phyloP scores from a whole-genome alignment of 225 moss, liverwort and hornwort species.

The Physcomitrium patens region DNA sequence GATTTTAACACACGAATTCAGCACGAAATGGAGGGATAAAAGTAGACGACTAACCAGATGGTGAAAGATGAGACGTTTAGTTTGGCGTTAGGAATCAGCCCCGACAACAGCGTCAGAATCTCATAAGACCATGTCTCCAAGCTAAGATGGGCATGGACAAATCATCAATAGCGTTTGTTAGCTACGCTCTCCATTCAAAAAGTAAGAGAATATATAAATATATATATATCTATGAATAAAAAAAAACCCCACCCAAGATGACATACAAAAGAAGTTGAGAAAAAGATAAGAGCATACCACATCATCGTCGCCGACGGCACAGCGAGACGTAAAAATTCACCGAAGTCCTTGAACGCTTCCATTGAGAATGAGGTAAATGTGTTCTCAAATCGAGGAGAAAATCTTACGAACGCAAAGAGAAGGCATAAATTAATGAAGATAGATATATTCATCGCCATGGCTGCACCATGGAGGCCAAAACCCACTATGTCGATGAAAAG shows the following conservation, averaged over 20 bases:
- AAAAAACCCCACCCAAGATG: no score
- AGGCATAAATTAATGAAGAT: constrained; percentile 9
- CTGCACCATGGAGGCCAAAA: constrained; percentile 38
- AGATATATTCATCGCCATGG: constrained; percentile 25
- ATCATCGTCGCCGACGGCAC: constrained; percentile 61
- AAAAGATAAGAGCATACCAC: constrained; percentile 33
- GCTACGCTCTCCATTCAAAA: no score
- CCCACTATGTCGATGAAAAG: constrained; percentile 46
- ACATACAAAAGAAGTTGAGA: not conserved
- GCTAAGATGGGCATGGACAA: constrained; percentile 31
- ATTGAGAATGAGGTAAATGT: constrained; percentile 44
- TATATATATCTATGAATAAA: no score
- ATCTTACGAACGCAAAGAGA: constrained; percentile 27
- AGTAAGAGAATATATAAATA: no score
- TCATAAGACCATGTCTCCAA: constrained; percentile 64
- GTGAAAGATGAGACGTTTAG: constrained; percentile 45
- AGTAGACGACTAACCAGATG: constrained; percentile 43
- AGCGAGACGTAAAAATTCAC: constrained; percentile 52
- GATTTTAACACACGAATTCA: not conserved
- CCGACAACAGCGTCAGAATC: constrained; percentile 47
- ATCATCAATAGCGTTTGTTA: constrained; percentile 1
- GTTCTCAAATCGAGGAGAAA: constrained; percentile 45
- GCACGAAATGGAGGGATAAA: not conserved
- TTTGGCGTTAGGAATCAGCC: constrained; percentile 59
- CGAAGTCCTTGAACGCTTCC: constrained; percentile 52